These are phyloP conservation scores for Dichotomocladium elegans DNA, from an alignment of 371 early-diverging fungal genomes.

Conservation along the genomic window DNA sequence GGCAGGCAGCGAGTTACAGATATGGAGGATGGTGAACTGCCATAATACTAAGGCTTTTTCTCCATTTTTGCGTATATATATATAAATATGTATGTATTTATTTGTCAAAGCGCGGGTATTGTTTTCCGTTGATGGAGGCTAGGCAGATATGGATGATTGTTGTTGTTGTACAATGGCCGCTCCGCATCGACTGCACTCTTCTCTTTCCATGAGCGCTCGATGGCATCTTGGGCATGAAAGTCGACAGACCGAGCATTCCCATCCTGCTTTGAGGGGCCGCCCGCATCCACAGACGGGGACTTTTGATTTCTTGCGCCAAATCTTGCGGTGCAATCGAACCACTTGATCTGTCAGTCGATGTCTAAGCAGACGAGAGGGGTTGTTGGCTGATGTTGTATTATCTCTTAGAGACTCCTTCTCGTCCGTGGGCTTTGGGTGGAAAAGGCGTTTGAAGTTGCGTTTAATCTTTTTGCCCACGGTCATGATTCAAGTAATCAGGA, in stretches of 20 bases:
- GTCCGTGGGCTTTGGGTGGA: neutral
- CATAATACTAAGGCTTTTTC: conserved; percentile 1
- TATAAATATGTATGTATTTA: neutral
- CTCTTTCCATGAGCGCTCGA: conserved; percentile 9
- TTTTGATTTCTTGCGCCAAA: neutral
- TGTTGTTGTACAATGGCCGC: neutral
- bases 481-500: neutral
- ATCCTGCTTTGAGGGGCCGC: conserved; percentile 14
- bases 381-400: no score
- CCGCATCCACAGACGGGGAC: conserved; percentile 10
- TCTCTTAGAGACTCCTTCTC: no score
- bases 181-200: conserved; percentile 11
- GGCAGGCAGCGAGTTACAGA: conserved; percentile 2
- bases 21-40: conserved; percentile 20
- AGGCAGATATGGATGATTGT: neutral
- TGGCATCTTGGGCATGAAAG: conserved; percentile 9
- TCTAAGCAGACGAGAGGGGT: neutral
- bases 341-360: neutral
- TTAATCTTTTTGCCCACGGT: neutral
- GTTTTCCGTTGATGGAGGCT: neutral
- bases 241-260: conserved; percentile 11
- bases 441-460: neutral
- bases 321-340: conserved; percentile 3
- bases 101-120: neutral
- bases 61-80: neutral